Evolutionary conservation across 2,329 filamentous ascomycete species (phyloP), one percentile per base, ranked within the genome.

Genomic region (Arthrobotrys entomopaga): DNA sequence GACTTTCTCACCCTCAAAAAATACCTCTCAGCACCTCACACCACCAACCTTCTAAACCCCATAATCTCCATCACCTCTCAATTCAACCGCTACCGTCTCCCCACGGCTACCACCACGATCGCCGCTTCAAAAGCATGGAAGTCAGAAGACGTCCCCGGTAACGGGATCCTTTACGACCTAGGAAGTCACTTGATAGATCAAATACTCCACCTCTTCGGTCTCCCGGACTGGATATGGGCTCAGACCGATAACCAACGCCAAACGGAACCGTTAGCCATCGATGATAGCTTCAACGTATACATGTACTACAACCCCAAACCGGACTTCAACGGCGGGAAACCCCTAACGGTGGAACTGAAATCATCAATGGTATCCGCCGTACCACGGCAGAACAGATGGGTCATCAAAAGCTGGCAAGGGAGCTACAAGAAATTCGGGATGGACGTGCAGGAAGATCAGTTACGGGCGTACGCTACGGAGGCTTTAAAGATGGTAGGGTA

Each of bases 401-500:
- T 80, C 10, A 76, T 82, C 1, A 77, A 80, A 22, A 80, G 81
- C 0, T 79, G 78, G 20, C 76, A 81, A 10, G 81, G 81, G 0
- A 80, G 80, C 0, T 84, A 81, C 63, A 72, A 83, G 66, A 84
- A 84, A 77, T 81, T 81, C 48, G 67, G 59, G n/a, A 73, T 54
- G 48, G 69, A 75, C 43, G 70, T 70, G 34, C 64, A 73, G 22
- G 61, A 76, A 46, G 64, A 70, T 16, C 64, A 73, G 40, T 26
- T 74, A 52, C 56, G 65, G 5, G 29, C 34, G n/a, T 6, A 40
- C n/a, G 58, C 48, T 1, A 46, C 60, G n/a, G 42, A 34, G 2
- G 75, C 66, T 1, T 22, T 66, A 8, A 52, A 46, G 3, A 52
- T 10, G n/a, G 38, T 42, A 19, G 60, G 53, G 8, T 75, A 74